Base-by-base conservation (phyloP, 2,329 filamentous ascomycete species). In the Aspergillus amoenus region DNA sequence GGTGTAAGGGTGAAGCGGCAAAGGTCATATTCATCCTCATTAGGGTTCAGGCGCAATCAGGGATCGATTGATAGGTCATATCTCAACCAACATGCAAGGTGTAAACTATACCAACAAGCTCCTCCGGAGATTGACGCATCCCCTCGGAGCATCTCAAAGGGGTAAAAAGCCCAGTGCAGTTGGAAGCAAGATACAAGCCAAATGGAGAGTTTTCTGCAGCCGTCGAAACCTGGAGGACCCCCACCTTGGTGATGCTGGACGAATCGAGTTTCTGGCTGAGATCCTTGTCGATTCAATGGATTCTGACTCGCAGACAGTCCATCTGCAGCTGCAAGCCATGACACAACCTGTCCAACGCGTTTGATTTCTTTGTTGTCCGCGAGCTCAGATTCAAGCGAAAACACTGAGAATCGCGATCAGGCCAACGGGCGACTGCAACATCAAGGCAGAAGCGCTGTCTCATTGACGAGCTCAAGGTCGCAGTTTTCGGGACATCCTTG, bases 221-320 rank as follows among this genome's bases (percentile, higher is more conserved):
- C 57, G 52, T 47, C 43, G 46, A 57, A 46, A 59, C 61, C 56
- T 58, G 58, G 55, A 56, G 56, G 22, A 32, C 17, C 58, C 53
- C 63, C 63, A 63, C 61, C 18, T 41, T 41, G n/a, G 46, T 41
- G 39, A 56, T 44, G 44, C 34, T 45, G 52, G 45, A 54, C 58
- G 37, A 59, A 56, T 61, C 40, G 47, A 61, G 55, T 55, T 56
- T 51, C 52, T 47, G 40, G 43, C 56, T 43, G 41, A 47, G 48
- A 60, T 55, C 55, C 52, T 57, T 46, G 44, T 59, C 55, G 45
- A 53, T 49, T 45, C 51, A 49, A 18, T 44, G 43, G 53, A 45
- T 56, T 57, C 48, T 65, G 62, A 61, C 60, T 64, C 58, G 63
- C 61, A 64, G 62, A 54, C 5, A 53, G 22, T 55, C 57, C 59